phyloP scores from a whole-genome alignment of 148 eudicot species.

The Rhododendron williamsianum region DNA sequence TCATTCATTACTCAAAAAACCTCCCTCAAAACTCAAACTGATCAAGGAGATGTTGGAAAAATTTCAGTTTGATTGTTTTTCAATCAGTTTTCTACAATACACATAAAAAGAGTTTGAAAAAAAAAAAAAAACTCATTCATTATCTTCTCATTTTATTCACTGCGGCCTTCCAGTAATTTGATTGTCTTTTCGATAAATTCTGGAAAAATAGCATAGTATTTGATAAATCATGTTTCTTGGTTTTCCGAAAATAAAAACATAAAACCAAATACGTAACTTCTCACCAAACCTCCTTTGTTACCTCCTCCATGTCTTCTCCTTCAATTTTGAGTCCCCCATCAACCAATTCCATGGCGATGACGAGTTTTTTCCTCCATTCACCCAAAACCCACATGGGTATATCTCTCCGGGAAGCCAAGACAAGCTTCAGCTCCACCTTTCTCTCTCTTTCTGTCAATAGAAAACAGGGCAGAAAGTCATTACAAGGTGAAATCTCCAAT shows the following conservation, averaged over 20 bases:
- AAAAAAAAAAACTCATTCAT: too few relatives aligned
- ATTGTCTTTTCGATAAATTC: background rate
- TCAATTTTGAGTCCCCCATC: conserved; percentile 2
- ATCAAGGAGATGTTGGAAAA: background rate
- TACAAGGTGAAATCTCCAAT: conserved; percentile 26
- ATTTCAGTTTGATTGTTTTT: background rate
- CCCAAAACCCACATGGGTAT: background rate
- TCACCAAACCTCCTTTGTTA: background rate
- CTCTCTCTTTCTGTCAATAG: conserved; percentile 2
- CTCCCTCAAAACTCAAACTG: too few relatives aligned
- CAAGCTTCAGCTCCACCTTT: conserved; percentile 12
- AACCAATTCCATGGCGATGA: conserved; percentile 9
- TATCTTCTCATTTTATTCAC: too few relatives aligned
- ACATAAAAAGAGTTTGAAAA: background rate
- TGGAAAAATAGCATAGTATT: background rate
- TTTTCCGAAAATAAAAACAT: too few relatives aligned
- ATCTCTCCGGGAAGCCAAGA: background rate
- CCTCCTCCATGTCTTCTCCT: background rate
- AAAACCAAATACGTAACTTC: background rate
- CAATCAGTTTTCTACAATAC: background rate
- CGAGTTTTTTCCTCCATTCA: background rate
- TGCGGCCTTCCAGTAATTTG: too few relatives aligned
- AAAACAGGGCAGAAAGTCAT: conserved; percentile 13
- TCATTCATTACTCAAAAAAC: too few relatives aligned
- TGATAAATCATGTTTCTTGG: background rate